Evolutionary conservation across 164 flowering plant species (phyloP).

Genomic region (Protea cynaroides): DNA sequence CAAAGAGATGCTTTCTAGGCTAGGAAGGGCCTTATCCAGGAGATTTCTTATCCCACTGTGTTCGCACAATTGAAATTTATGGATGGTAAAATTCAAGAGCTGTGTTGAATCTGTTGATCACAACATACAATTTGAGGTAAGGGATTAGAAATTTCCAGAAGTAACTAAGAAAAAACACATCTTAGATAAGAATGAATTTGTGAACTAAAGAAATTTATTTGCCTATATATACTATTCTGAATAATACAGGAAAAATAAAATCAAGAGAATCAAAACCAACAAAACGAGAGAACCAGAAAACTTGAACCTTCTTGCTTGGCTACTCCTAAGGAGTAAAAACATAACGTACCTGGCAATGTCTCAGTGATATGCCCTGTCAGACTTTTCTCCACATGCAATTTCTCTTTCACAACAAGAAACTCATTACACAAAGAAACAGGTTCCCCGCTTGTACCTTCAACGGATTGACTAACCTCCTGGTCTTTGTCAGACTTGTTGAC

Average conservation of each 20-base stretch:
- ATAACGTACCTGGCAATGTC: slow-evolving; percentile 8
- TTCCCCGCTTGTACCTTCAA: slow-evolving; percentile 14
- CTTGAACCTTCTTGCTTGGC: slow-evolving; percentile 19
- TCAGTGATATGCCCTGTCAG: slow-evolving; percentile 10
- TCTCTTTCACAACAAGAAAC: slow-evolving; percentile 18
- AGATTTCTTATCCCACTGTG: no score
- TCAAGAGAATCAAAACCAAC: not conserved
- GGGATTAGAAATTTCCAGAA: no score
- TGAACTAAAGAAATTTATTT: no score
- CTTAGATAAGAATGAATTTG: no score
- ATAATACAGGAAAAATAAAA: not conserved
- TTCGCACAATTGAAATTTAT: no score
- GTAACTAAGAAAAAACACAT: no score
- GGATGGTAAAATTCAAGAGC: no score
- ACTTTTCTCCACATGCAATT: slow-evolving; percentile 10
- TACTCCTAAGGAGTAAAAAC: slow-evolving; percentile 14
- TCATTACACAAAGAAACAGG: slow-evolving; percentile 9
- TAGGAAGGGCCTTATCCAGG: no score
- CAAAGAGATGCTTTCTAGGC: no score
- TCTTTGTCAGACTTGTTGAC: slow-evolving; percentile 37
- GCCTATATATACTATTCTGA: no score
- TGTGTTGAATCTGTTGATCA: no score
- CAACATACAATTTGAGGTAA: no score
- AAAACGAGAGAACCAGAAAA: not conserved
- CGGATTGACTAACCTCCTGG: slow-evolving; percentile 10